phyloP scores from a whole-genome alignment of 1,284 basidiomycete species.

The Agroathelia rolfsii region DNA sequence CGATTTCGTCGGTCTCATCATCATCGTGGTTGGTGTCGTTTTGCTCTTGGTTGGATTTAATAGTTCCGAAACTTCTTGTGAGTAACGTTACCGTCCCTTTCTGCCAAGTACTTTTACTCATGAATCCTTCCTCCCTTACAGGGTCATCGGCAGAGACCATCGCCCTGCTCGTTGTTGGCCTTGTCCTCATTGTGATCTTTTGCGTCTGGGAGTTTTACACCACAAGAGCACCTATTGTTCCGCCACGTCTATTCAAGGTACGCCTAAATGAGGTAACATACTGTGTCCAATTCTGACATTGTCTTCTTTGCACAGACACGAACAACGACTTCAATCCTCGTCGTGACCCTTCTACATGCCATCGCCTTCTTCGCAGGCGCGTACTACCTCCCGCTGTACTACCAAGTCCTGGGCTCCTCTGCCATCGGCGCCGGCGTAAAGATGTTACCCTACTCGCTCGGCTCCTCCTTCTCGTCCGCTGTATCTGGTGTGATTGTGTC shows the following conservation, averaged over 20 bases:
- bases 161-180: conserved; percentile 62
- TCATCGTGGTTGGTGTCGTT: conserved; percentile 66
- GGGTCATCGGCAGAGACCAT: conserved; percentile 50
- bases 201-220: conserved; percentile 63
- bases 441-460: conserved; percentile 71
- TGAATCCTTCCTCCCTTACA: conserved; percentile 9
- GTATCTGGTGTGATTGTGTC: conserved; percentile 52
- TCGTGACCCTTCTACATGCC: conserved; percentile 58
- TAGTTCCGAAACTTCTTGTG: conserved; percentile 58
- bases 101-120: background rate
- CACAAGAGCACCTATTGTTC: conserved; percentile 69
- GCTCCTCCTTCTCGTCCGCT: conserved; percentile 46
- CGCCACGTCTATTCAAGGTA: conserved; percentile 70
- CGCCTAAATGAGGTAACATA: conserved; percentile 6
- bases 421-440: conserved; percentile 69
- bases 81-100: conserved; percentile 14
- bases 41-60: conserved; percentile 80
- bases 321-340: conserved; percentile 59
- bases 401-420: conserved; percentile 68
- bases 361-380: conserved; percentile 59
- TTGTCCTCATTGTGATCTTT: conserved; percentile 43
- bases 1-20: conserved; percentile 65
- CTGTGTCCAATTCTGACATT: background rate
- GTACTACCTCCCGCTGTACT: conserved; percentile 72
- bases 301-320: conserved; percentile 39